Evolutionary conservation across 129 eudicot species (phyloP).

Genomic region (Erigeron canadensis): DNA sequence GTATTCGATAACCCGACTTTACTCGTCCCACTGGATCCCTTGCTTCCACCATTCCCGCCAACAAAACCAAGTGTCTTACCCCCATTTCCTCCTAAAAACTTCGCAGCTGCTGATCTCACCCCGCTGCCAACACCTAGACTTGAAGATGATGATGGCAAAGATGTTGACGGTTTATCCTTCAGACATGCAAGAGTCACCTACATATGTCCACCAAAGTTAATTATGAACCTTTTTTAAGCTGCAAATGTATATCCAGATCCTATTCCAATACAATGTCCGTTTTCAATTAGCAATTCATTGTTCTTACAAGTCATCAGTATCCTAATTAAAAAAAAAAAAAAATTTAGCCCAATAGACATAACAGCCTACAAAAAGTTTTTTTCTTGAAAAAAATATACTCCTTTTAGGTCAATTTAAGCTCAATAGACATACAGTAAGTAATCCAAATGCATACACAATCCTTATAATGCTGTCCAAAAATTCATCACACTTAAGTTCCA

Average conservation of each 20-base stretch:
- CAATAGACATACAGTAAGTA: too few species aligned
- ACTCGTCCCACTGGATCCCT: constrained; percentile 2
- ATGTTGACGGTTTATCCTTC: constrained; percentile 9
- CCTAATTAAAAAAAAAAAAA: background rate
- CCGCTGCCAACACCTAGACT: constrained; percentile 10
- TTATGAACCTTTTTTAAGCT: background rate
- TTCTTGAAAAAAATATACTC: too few species aligned
- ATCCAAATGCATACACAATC: background rate
- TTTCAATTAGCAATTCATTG: background rate
- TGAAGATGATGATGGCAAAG: constrained; percentile 4
- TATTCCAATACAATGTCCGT: background rate
- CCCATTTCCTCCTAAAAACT: constrained; percentile 3
- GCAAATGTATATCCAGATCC: background rate
- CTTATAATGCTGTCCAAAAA: background rate
- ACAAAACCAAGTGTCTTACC: constrained; percentile 13
- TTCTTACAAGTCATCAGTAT: too few species aligned
- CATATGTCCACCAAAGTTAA: background rate
- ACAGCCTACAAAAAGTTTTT: too few species aligned
- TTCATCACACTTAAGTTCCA: background rate
- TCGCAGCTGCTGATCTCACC: constrained; percentile 13
- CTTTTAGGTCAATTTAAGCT: too few species aligned
- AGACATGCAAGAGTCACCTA: constrained; percentile 17
- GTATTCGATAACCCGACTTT: constrained; percentile 13
- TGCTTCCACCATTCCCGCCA: constrained; percentile 15
- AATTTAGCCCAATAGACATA: too few species aligned